These are phyloP conservation scores for Aureobasidium melanogenum DNA, from an alignment of 2,329 filamentous ascomycete species.

Conservation along the genomic window DNA sequence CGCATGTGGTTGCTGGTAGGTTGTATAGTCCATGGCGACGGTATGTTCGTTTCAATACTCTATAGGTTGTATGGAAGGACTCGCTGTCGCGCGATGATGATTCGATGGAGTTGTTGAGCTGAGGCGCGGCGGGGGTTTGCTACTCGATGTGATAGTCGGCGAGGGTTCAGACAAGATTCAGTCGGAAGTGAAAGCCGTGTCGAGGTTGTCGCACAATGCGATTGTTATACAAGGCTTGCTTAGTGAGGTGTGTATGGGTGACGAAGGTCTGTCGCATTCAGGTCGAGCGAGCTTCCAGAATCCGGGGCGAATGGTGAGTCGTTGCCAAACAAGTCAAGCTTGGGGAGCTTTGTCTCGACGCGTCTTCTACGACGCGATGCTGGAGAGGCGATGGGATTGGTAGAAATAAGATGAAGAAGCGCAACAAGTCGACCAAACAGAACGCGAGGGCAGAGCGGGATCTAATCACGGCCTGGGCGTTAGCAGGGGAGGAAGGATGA, in stretches of 20 bases:
- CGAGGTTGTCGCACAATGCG: neutral
- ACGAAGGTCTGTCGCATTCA: constrained; percentile 3
- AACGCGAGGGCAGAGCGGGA: constrained; percentile 8
- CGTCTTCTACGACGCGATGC: constrained; percentile 2
- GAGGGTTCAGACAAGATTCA: neutral
- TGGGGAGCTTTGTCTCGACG: neutral
- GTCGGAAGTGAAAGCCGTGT: neutral
- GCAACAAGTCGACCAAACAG: constrained; percentile 1
- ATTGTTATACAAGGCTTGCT: neutral
- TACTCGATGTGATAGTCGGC: neutral
- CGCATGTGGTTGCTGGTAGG: constrained; percentile 38
- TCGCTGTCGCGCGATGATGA: neutral
- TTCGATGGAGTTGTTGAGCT: neutral
- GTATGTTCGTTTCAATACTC: neutral
- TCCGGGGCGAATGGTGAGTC: neutral
- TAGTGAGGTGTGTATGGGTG: neutral
- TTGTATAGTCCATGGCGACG: constrained; percentile 39
- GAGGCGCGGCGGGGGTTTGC: neutral
- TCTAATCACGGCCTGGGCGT: constrained; percentile 7
- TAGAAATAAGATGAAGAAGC: constrained; percentile 1
- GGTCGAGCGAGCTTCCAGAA: neutral
- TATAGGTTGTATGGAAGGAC: neutral
- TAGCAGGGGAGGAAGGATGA: neutral
- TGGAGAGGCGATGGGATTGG: constrained; percentile 2
- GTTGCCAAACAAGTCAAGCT: neutral